Evolutionary conservation across 352 stramenopile species (phyloP).

Genomic region (Phytophthora kernoviae): DNA sequence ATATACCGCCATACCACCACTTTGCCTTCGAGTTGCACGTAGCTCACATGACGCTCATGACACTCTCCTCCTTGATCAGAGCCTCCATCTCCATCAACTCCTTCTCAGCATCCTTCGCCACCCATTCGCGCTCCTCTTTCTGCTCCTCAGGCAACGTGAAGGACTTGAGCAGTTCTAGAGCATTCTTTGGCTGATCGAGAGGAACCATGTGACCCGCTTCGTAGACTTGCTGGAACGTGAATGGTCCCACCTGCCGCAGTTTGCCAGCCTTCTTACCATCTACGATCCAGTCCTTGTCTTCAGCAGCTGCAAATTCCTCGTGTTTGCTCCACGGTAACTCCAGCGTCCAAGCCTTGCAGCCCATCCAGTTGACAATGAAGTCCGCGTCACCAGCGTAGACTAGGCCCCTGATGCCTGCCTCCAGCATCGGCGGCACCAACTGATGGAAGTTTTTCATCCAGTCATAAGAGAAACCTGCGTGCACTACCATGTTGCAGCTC

Average conservation of each 20-base stretch:
- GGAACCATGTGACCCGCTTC: conserved; percentile 97
- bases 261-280: conserved; percentile 67
- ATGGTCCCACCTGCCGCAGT: conserved; percentile 57
- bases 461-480: conserved; percentile 93
- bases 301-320: conserved; percentile 48
- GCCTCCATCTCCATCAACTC: conserved; percentile 28
- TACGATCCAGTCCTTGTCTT: conserved; percentile 67
- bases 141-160: conserved; percentile 74
- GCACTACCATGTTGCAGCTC: conserved; percentile 95
- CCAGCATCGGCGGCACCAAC: conserved; percentile 90
- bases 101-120: conserved; percentile 20
- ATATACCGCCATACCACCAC: conserved; percentile 16
- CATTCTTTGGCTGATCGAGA: conserved; percentile 92
- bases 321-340: conserved; percentile 91
- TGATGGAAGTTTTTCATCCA: conserved; percentile 98
- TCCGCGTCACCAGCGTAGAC: conserved; percentile 98
- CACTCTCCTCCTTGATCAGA: conserved; percentile 37
- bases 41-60: conserved; percentile 49
- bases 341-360: conserved; percentile 96
- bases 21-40: neutral
- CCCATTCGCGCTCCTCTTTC: conserved; percentile 20
- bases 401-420: conserved; percentile 89
- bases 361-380: conserved; percentile 98
- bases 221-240: conserved; percentile 96
- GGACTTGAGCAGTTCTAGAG: conserved; percentile 94